Percentiles rank a stretch among this genome's conserved stretches.
These are phyloP conservation scores for Pichia sp. DNA, from an alignment of 1,139 yeast species.

Conservation along the genomic window DNA sequence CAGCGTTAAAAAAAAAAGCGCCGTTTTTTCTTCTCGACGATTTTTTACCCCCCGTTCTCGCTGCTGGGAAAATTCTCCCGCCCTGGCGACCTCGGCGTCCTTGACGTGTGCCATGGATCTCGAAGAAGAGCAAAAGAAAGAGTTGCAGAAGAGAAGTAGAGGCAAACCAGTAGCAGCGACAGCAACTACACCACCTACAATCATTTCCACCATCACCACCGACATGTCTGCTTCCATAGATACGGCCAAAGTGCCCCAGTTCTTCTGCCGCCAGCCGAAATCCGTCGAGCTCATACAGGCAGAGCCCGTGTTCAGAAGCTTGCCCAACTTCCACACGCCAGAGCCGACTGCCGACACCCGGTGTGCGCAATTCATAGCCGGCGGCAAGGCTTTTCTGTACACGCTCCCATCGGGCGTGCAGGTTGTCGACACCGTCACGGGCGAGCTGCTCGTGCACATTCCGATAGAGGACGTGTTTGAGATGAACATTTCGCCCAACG, in stretches of 20 bases:
- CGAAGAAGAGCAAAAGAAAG: neutral
- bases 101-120: neutral
- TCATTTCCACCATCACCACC: neutral
- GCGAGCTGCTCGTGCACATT: conserved; percentile 41
- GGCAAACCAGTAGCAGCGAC: neutral
- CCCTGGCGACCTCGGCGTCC: neutral
- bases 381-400: conserved; percentile 55
- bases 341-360: conserved; percentile 26
- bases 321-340: conserved; percentile 36
- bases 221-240: conserved; percentile 2
- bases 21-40: neutral
- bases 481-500: conserved; percentile 80
- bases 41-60: neutral
- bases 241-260: conserved; percentile 12
- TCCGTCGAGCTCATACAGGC: conserved; percentile 56
- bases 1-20: neutral
- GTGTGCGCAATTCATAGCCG: conserved; percentile 45
- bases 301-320: conserved; percentile 40
- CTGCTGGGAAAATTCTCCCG: neutral
- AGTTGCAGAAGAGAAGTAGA: neutral
- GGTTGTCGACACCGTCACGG: conserved; percentile 53
- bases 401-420: conserved; percentile 54
- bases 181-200: neutral
- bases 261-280: conserved; percentile 50
- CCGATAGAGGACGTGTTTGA: conserved; percentile 67